Evolutionary conservation across 192 early-diverging fungal genomes (phyloP), one percentile per base, ranked within the genome.

Genomic region (Coemansia sp.): DNA sequence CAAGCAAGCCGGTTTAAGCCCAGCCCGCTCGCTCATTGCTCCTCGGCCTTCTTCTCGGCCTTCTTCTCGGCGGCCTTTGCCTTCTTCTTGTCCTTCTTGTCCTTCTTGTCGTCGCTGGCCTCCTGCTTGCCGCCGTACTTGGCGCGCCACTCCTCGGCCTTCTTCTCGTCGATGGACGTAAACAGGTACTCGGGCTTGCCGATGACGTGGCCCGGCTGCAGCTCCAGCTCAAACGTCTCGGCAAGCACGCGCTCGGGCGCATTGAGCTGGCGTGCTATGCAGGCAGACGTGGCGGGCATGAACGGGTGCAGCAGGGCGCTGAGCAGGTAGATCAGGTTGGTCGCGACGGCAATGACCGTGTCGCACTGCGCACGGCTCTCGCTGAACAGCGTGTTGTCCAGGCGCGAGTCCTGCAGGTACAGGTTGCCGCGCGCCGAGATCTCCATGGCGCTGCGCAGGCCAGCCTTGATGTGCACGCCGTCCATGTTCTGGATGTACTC

Each of bases 341-440:
- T 56, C 10, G 92, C 88, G 6, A 86, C 82, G 30, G 82, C 84
- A 48, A 98, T 83, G 22, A 98, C 95, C 7, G 89, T 88, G 70
- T 96, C 88, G 82, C 95, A 98, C 60, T 88, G 83, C 14, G 78
- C 74, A 55, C 89, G 90, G 62, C 88, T 73, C 36, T 91, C 86
- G 34, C 71, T 70, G 62, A 95, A 98, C 23, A 98, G 78, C 34
- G 85, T 76, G 74, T 97, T 98, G 76, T 95, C 95, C 45, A 97
- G 84, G 60, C 89, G 88, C 78, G 90, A 89, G 53, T 94, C 91
- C 75, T 99, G 97, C 46, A 99, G 82, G 72, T 97, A 99, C 57
- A 79, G 83, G 82, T 99, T 99, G 29, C 95, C 97, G 28, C 89
- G 89, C 5, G 90, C 88, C 22, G 95, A 95, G 55, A 99, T 92